Percentiles rank a stretch among this genome's conserved stretches.
Evolutionary conservation across 768 basidiomycete species (phyloP).

Genomic region (Amanita molliuscula): DNA sequence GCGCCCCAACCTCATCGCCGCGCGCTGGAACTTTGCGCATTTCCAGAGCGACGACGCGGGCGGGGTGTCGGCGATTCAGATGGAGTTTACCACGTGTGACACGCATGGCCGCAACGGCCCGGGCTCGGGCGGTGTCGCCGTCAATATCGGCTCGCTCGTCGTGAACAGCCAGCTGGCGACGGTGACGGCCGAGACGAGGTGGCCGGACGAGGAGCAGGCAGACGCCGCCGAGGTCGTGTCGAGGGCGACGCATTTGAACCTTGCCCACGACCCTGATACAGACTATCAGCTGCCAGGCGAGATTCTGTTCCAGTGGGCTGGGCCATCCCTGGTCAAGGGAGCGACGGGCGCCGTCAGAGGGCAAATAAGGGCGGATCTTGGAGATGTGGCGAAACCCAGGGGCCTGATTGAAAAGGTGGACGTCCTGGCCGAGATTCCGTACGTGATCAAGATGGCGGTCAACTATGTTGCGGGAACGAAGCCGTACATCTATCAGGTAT

Average conservation of each 20-base stretch:
- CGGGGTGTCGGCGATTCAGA: conserved; percentile 80
- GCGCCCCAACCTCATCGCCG: conserved; percentile 88
- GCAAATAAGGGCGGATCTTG: conserved; percentile 45
- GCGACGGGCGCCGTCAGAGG: conserved; percentile 47
- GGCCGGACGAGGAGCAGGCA: conserved; percentile 47
- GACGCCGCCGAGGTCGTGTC: conserved; percentile 45
- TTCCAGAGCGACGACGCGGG: conserved; percentile 73
- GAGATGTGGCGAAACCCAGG: conserved; percentile 43
- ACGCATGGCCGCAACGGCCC: conserved; percentile 69
- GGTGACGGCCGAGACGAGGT: conserved; percentile 74
- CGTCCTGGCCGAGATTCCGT: conserved; percentile 90
- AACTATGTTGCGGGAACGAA: conserved; percentile 91
- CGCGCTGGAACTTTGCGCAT: conserved; percentile 90
- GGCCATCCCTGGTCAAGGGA: conserved; percentile 45
- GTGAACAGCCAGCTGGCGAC: conserved; percentile 65
- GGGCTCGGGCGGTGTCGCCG: conserved; percentile 74
- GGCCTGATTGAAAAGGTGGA: conserved; percentile 91
- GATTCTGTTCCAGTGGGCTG: conserved; percentile 72
- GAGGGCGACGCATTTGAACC: conserved; percentile 52
- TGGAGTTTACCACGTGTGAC: conserved; percentile 89
- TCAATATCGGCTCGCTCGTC: conserved; percentile 82
- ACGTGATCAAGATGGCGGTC: conserved; percentile 84
- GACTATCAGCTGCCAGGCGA: conserved; percentile 66
- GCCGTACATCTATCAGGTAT: conserved; percentile 88
- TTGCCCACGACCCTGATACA: conserved; percentile 65